Base-by-base conservation (phyloP, 331 rosid species). In the Ulmus americana region DNA sequence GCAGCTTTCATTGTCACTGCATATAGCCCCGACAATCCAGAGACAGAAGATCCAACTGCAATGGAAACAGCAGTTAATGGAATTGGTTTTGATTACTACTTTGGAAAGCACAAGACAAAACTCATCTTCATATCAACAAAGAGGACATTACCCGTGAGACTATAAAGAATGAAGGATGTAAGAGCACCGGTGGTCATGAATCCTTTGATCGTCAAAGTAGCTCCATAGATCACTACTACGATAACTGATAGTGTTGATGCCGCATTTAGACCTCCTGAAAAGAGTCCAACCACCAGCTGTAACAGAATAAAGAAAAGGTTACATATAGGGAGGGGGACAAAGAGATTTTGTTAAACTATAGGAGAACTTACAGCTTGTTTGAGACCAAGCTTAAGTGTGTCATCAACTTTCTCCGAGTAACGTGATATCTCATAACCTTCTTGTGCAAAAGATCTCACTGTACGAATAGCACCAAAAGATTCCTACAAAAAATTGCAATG, bases 1-100 rank as follows among this genome's bases (percentile, higher is more conserved):
- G 96, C 91, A 70, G 96, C 96, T 82, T 89, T 89, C 96, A 89
- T 89, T 63, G 82, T 76, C 38, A 77, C 83, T n/a, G 96, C 84
- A 59, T 89, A 89, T 72, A 89, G 61, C 70, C 91, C 90, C 9
- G 96, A 89, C 59, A 89, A 75, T 64, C 89, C 87, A 52, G 95
- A 89, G 66, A 89, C 79, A 5, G 96, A 77, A 52, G 86, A 79
- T 43, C 96, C 96, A 74, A 89, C 96, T 86, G 58, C 79, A 72
- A 46, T 63, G 68, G 38, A 5, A 10, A 12, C 5, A 52, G 45
- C 39, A 28, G 35, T 28, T 28, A 28, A 28, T 22, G 28, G 28
- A 22, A 22, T 1, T 22, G 28, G 28, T 22, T 28, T 2, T 28
- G 35, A 28, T 3, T 28, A 28, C 35, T 28, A 2, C 35, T 2